These are phyloP conservation scores for Clavispora vitiphila DNA, from an alignment of 805 yeast species.

Conservation along the genomic window DNA sequence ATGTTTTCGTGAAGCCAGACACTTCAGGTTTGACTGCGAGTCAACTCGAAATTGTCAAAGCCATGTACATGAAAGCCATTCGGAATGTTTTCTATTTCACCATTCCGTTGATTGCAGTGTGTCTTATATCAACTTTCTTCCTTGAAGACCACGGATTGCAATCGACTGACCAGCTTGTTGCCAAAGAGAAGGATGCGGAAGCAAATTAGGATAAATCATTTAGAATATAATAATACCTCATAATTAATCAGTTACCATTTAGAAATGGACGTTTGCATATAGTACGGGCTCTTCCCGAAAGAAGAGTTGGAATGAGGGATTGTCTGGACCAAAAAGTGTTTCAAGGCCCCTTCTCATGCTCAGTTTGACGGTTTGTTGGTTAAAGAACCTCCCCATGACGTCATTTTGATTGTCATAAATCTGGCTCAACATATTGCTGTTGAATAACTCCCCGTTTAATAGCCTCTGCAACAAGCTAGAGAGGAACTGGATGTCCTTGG, in stretches of 20 bases:
- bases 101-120: conserved; percentile 31
- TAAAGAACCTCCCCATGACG: too few species aligned
- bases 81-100: conserved; percentile 28
- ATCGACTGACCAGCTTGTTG: conserved; percentile 24
- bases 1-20: conserved; percentile 27
- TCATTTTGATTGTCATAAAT: too few species aligned
- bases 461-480: background rate
- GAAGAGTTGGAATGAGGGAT: too few species aligned
- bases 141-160: conserved; percentile 37
- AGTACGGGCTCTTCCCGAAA: too few species aligned
- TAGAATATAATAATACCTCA: background rate
- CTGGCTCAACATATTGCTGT: too few species aligned
- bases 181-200: background rate
- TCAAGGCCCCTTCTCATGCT: background rate
- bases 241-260: background rate
- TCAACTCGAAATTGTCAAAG: conserved; percentile 17
- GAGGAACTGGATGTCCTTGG: conserved; percentile 2
- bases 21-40: conserved; percentile 15
- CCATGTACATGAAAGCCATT: conserved; percentile 26
- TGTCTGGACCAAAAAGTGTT: background rate
- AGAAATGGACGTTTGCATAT: too few species aligned
- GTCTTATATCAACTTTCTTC: conserved; percentile 27
- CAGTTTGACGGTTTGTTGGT: too few species aligned
- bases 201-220: background rate
- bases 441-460: background rate